Evolutionary conservation across 2,329 filamentous ascomycete species (phyloP).

Genomic region (Fusarium sp.): DNA sequence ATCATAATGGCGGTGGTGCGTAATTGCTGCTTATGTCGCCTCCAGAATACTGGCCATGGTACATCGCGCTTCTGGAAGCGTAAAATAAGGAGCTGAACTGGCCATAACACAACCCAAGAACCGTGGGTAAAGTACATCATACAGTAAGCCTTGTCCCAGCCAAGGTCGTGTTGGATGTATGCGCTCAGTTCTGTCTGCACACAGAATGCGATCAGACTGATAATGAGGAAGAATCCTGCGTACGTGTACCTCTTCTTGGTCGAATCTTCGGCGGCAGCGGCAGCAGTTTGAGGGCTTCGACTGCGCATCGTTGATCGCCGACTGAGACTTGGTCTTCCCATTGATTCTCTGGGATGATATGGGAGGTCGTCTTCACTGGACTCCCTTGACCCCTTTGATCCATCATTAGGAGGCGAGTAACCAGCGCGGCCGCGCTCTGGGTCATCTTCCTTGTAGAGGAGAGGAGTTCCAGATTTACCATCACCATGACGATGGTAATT

Average conservation of each 20-base stretch:
- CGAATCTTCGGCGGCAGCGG: constrained; percentile 47
- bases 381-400: constrained; percentile 21
- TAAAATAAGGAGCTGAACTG: constrained; percentile 80
- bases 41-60: constrained; percentile 89
- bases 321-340: constrained; percentile 42
- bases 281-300: constrained; percentile 70
- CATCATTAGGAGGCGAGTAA: constrained; percentile 19
- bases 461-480: constrained; percentile 55
- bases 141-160: constrained; percentile 99
- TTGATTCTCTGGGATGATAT: constrained; percentile 41
- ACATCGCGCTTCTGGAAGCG: constrained; percentile 80
- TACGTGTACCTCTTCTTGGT: constrained; percentile 87
- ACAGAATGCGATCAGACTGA: constrained; percentile 89
- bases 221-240: constrained; percentile 81
- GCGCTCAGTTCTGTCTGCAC: constrained; percentile 95
- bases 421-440: constrained; percentile 42
- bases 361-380: constrained; percentile 41
- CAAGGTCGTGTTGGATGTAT: constrained; percentile 90
- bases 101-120: constrained; percentile 92
- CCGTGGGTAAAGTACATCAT: constrained; percentile 99
- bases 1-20: constrained; percentile 79
- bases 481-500: constrained; percentile 57
- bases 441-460: constrained; percentile 51
- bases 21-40: constrained; percentile 62
- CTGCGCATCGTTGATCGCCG: constrained; percentile 77